These are phyloP conservation scores for Fusarium keratoplasticum DNA, from an alignment of 2,329 filamentous ascomycete genomes.

Conservation along the genomic window DNA sequence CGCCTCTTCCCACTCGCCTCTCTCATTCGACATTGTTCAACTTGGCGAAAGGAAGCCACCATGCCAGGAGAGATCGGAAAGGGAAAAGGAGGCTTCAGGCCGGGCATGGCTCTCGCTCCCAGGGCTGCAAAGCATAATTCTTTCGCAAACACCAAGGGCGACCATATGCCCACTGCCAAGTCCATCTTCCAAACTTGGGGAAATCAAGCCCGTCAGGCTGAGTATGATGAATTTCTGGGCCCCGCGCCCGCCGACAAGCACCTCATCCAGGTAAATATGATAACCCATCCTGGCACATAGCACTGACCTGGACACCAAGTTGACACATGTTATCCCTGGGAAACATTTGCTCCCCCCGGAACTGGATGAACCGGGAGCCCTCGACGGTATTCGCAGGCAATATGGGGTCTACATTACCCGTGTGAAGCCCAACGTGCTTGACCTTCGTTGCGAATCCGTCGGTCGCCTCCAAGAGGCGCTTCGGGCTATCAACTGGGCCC, in stretches of 20 bases:
- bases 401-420: conserved; percentile 49
- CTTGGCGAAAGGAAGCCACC: neutral
- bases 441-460: conserved; percentile 41
- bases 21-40: neutral
- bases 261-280: conserved; percentile 41
- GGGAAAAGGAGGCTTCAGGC: conserved; percentile 2
- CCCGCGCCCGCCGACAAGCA: conserved; percentile 36
- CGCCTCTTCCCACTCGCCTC: neutral
- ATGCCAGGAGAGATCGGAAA: conserved; percentile 14
- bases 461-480: conserved; percentile 44
- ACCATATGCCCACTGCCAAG: conserved; percentile 34
- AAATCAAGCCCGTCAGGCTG: conserved; percentile 22
- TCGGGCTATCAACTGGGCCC: conserved; percentile 44
- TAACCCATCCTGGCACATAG: too few relatives aligned
- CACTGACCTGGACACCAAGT: conserved; percentile 2
- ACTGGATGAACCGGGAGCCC: conserved; percentile 34
- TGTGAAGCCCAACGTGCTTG: conserved; percentile 40
- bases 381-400: conserved; percentile 46
- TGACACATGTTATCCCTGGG: conserved; percentile 47
- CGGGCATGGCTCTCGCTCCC: neutral
- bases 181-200: conserved; percentile 36
- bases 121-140: neutral
- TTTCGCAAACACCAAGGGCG: conserved; percentile 8
- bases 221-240: conserved; percentile 40
- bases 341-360: conserved; percentile 42